Percentiles rank a stretch among this genome's conserved stretches.
phyloP scores from a whole-genome alignment of 768 basidiomycete genomes.

The Lactarius sp. region DNA sequence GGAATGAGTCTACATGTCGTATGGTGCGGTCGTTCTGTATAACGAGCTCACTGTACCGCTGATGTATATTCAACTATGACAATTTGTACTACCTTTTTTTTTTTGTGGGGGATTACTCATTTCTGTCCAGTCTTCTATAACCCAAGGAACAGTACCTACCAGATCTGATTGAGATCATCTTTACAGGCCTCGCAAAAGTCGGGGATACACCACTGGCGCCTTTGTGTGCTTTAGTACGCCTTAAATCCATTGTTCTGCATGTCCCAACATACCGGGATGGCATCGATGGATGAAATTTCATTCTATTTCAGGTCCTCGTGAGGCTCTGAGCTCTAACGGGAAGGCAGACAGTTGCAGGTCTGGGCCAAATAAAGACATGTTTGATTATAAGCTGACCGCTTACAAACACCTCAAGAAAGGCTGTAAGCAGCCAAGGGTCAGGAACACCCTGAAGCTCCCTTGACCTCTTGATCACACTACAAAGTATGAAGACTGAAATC shows the following conservation, averaged over 20 bases:
- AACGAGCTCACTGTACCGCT: conserved; percentile 5
- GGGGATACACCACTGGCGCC: not conserved
- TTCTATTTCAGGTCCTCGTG: too few relatives aligned
- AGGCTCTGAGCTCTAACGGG: too few relatives aligned
- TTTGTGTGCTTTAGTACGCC: not conserved
- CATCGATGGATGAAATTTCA: not conserved
- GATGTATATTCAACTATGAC: conserved; percentile 13
- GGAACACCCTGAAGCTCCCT: too few relatives aligned
- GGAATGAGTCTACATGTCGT: not conserved
- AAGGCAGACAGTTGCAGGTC: too few relatives aligned
- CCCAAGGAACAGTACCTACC: not conserved
- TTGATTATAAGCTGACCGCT: too few relatives aligned
- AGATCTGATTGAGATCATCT: not conserved
- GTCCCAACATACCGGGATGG: not conserved
- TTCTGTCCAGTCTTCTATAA: conserved; percentile 1
- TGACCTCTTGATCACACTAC: not conserved
- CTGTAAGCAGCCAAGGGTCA: too few relatives aligned
- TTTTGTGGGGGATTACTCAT: conserved; percentile 5
- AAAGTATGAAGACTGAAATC: not conserved
- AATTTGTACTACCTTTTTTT: conserved; percentile 21
- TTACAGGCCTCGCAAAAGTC: not conserved
- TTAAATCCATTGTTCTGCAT: not conserved
- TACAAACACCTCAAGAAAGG: too few relatives aligned
- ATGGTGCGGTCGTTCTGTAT: conserved; percentile 9
- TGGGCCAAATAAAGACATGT: too few relatives aligned